Percentiles rank a stretch among this genome's conserved stretches.
phyloP scores from a whole-genome alignment of 768 basidiomycete genomes.

The Lanmaoa pseudosensibilis region DNA sequence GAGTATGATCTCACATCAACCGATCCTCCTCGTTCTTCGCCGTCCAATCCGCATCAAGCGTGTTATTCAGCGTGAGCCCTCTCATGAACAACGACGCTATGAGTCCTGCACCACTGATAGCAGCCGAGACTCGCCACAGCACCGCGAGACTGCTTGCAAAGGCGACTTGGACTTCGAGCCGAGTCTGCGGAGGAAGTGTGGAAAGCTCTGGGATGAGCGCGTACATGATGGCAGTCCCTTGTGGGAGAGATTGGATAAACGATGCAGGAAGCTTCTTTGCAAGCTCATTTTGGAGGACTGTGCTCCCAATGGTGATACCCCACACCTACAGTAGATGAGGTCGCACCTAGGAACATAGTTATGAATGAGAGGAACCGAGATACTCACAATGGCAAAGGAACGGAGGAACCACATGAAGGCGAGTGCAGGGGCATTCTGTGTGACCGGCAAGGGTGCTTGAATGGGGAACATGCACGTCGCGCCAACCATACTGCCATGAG shows the following conservation, averaged over 20 bases:
- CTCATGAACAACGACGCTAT: background rate
- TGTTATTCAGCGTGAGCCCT: background rate
- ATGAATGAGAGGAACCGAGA: background rate
- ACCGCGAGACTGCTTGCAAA: background rate
- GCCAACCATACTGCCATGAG: background rate
- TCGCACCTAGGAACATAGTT: background rate
- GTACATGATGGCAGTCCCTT: slow-evolving; percentile 42
- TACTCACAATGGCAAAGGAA: slow-evolving; percentile 35
- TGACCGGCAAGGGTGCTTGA: no score
- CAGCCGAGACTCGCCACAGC: slow-evolving; percentile 45
- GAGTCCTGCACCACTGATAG: slow-evolving; percentile 24
- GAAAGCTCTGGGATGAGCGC: no score
- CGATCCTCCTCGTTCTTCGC: slow-evolving; percentile 10
- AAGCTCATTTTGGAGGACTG: slow-evolving; percentile 31
- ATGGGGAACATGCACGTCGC: slow-evolving; percentile 35
- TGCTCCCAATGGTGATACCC: slow-evolving; percentile 45
- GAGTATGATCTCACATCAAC: no score
- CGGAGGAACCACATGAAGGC: no score
- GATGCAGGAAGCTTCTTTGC: slow-evolving; percentile 38
- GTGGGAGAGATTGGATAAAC: slow-evolving; percentile 37
- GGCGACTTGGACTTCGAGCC: no score
- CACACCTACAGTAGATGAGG: slow-evolving; percentile 36
- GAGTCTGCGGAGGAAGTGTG: no score
- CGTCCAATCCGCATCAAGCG: slow-evolving; percentile 6
- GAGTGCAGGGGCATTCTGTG: no score